Evolutionary conservation across 305 asterid genomes (phyloP), one percentile per base, ranked within the genome.

Genomic region (Fraxinus paxiana): DNA sequence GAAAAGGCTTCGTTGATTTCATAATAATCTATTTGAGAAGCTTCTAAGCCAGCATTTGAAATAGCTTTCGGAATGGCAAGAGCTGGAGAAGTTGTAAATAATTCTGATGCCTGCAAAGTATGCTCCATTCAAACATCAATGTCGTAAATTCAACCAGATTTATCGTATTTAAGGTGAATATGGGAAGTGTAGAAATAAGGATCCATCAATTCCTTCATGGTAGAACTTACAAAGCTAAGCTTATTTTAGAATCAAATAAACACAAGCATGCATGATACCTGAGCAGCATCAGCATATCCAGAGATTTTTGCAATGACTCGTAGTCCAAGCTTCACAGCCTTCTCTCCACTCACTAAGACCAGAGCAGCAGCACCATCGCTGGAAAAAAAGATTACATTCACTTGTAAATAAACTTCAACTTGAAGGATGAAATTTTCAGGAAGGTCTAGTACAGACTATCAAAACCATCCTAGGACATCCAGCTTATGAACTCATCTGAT

Each of bases 331-430:
- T 89, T 84, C 79, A 87, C 65, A 12, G 94, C 98, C 81, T 85
- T 92, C 84, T 91, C 91, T 81, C 99, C 99, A 80, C 98, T 96
- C 43, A 94, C 99, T 84, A 96, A 89, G 81, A 96, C 95, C 80
- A 96, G 87, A 81, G 99, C 99, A 6, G 98, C 99, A 79, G 98
- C 98, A 78, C 99, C 99, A 82, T 96, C 99, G 35, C 99, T 96
- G 97, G 74, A 81, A 75, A 78, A 30, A 26, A 76, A 38, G 75
- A 83, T 81, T 61, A 65, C 77, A 73, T 74, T 80, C 61, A 67
- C 46, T 80, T 35, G 72, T 84, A 76, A 87, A 41, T 38, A 73
- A 74, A 24, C 30, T 5, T 26, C 24, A 63, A 46, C 80, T 80
- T 77, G 28, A 56, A 3, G 43, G 31, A 78, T 65, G 77, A 37